Conservation (phyloP, 208 protist genomes). For the Acanthamoeba culbertsoni region DNA sequence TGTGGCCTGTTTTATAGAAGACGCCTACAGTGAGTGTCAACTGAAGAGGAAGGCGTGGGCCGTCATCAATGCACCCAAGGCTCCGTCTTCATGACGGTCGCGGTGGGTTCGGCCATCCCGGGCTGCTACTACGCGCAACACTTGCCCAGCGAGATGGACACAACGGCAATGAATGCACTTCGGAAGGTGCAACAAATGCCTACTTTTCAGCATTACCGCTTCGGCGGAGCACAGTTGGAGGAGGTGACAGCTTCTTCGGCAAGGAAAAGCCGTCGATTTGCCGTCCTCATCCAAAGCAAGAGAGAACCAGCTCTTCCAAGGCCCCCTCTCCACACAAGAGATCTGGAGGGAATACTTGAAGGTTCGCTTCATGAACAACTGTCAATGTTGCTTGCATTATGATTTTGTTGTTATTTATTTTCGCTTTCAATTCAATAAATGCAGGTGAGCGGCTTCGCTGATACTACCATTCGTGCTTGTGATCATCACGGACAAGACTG, state of each 20-base stretch:
- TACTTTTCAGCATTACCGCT: conserved; percentile 48
- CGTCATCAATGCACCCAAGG: not conserved
- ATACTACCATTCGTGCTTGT: conserved; percentile 27
- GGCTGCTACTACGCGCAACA: conserved; percentile 1
- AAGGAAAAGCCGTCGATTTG: conserved; percentile 16
- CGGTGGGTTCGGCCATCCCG: not conserved
- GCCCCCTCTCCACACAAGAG: not conserved
- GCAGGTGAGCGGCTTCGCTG: conserved; percentile 24
- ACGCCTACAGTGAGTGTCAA: not conserved
- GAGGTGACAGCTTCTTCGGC: not conserved
- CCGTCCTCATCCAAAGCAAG: conserved; percentile 53
- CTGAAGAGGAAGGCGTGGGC: conserved; percentile 33
- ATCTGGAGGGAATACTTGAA: conserved; percentile 52
- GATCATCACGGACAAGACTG: conserved; percentile 23
- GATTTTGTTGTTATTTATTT: not conserved
- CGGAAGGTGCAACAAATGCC: not conserved
- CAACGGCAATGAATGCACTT: conserved; percentile 16
- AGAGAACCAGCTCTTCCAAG: conserved; percentile 5
- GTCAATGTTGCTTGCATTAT: not conserved
- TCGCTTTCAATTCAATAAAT: not conserved
- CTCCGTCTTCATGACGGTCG: no score
- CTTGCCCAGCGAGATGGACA: conserved; percentile 6
- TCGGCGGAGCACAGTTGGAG: not conserved
- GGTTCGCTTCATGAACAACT: not conserved
- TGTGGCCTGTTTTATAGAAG: not conserved